Evolutionary conservation across 208 protist genomes (phyloP), one percentile per base, ranked within the genome.

Genomic region (Wallacemonas collosoma): DNA sequence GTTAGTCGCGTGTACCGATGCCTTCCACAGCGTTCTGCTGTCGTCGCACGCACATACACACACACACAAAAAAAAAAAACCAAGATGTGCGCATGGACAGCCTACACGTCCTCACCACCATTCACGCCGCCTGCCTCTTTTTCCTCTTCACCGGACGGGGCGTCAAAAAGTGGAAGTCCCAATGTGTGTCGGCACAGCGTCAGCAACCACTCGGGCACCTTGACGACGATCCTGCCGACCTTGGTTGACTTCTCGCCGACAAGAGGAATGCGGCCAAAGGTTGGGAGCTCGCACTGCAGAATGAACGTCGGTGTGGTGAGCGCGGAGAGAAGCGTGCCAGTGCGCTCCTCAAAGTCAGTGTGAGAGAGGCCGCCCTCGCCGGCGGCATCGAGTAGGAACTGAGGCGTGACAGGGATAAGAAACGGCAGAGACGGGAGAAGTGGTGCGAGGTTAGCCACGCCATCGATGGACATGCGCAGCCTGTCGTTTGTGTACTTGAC

Each of bases 401-500:
- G 71, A 44, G 90, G 76, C 12, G 68, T 66, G 38, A 83, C 80
- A 4, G 68, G 63, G 14, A 90, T 72, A 54, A 89, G n/a, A 70
- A 88, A 91, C 17, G 69, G 75, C 40, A n/a, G 40, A 1, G 74
- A 2, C 3, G 81, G 79, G 38, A 96, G 77, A n/a, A 90, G 80
- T 1, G 77, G 65, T 26, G 72, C 80, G 1, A 94, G 65, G 56
- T 76, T 84, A 5, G 66, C 79, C 11, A 87, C 79, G n/a, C 88
- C 92, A n/a, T 94, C 89, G 11, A 79, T 60, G 47, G 69, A 78
- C 70, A 95, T 87, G 57, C 92, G 89, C 62, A 96, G 73, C 57
- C 93, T 89, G 41, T 90, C 87, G 56, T 93, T 90, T 66, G 84
- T 88, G 73, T 93, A 87, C 81, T 94, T 96, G 26, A 80, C 68